Base-by-base conservation (phyloP, 139 green algal species). In the Chlamydomonas asymmetrica region DNA sequence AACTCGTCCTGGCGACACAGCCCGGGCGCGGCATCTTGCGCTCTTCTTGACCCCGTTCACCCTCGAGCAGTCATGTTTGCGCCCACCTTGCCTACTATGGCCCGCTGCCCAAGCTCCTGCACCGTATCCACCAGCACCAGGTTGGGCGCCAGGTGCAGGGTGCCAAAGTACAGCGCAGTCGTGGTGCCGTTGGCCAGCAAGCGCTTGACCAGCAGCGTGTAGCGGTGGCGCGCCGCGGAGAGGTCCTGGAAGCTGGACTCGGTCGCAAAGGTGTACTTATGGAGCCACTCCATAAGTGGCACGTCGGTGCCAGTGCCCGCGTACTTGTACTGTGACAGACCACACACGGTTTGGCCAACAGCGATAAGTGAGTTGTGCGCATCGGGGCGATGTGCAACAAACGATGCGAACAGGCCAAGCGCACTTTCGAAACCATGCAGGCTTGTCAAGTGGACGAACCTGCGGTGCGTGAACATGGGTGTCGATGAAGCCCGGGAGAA, bases 81-180 rank as follows among this genome's bases (percentile, higher is more conserved):
- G 43, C 70, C 31, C 63, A 85, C 81, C 80, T 89, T 89, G 76
- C 85, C 88, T 0, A 92, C 72, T 27, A 89, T 78, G 7, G 85
- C 88, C 0, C 88, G 66, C 73, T 88, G 76, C 2, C 88, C 88
- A 10, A 74, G 49, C 43, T 59, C 7, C 7, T 73, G 29, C 41
- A 88, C 56, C 3, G 83, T 45, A 48, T 89, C 80, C 2, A 79
- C 75, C 41, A 90, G 70, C 38, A 80, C 52, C 16, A 16, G 10
- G 45, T 52, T 52, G 45, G 45, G 45, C 45, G 10, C 45, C 45
- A 52, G 45, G 45, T 75, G 68, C 57, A 82, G 62, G 5, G 76
- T 75, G 34, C 76, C 76, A 70, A 78, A 82, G 68, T 82, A 82
- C 25, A 63, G 73, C n/a, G 71, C 59, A 43, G 71, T 77, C 41